phyloP scores from a whole-genome alignment of 257 asterid species.

The Apocynum venetum region DNA sequence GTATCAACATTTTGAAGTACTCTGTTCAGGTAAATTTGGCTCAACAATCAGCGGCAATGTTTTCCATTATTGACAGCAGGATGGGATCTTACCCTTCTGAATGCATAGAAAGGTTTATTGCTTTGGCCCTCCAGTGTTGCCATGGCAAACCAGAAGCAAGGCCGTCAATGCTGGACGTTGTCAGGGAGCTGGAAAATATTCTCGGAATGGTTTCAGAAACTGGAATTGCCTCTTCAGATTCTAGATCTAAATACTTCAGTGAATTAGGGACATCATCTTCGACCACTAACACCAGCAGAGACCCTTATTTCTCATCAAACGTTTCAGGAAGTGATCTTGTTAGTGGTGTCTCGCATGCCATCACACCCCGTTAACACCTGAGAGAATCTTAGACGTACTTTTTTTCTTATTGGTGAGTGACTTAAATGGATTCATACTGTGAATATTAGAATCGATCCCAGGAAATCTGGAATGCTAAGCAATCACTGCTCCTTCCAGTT shows the following conservation, averaged over 20 bases:
- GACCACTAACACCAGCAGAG: constrained; percentile 29
- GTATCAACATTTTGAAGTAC: background rate
- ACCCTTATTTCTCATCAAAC: constrained; percentile 36
- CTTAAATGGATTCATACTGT: background rate
- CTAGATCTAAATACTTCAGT: constrained; percentile 30
- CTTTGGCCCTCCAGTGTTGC: constrained; percentile 65
- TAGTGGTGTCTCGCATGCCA: constrained; percentile 45
- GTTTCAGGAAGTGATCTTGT: constrained; percentile 52
- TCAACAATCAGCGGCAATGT: constrained; percentile 57
- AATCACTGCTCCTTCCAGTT: background rate
- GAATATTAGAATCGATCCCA: background rate
- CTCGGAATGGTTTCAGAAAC: constrained; percentile 41
- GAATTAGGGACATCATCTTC: constrained; percentile 34
- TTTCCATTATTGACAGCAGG: constrained; percentile 59
- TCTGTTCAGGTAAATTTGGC: constrained; percentile 56
- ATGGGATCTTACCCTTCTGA: constrained; percentile 73
- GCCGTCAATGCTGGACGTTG: constrained; percentile 72
- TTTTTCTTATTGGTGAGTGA: too few species aligned
- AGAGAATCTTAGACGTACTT: background rate
- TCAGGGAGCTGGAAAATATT: constrained; percentile 66
- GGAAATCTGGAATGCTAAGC: background rate
- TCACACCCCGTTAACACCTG: constrained; percentile 50
- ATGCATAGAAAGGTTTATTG: constrained; percentile 52
- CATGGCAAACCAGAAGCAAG: constrained; percentile 61
- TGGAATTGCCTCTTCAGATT: constrained; percentile 20